phyloP scores from a whole-genome alignment of 2,329 filamentous ascomycete genomes.

The Blastomyces parvus region DNA sequence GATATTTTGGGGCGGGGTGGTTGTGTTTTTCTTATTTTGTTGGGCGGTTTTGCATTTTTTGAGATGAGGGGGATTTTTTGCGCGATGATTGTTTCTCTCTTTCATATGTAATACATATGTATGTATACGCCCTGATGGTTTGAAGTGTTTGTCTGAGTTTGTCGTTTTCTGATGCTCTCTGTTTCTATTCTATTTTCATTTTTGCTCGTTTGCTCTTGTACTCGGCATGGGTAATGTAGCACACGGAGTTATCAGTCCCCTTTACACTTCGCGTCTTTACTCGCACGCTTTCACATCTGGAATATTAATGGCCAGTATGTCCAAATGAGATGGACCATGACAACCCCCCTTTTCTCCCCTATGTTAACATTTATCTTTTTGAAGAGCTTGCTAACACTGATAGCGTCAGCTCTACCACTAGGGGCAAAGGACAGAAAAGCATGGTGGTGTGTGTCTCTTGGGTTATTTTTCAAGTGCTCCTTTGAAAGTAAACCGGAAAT shows the following conservation, averaged over 20 bases:
- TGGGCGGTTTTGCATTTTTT: constrained; percentile 83
- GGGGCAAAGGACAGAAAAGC: too few species aligned
- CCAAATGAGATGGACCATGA: background rate
- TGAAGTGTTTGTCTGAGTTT: background rate
- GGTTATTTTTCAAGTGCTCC: too few species aligned
- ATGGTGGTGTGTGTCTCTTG: too few species aligned
- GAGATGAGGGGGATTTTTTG: constrained; percentile 43
- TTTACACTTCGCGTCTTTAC: background rate
- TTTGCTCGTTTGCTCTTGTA: background rate
- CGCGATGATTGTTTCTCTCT: constrained; percentile 6
- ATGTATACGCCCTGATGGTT: background rate
- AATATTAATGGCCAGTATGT: background rate
- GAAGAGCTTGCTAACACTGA: too few species aligned
- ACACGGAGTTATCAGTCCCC: background rate
- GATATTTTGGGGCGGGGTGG: constrained; percentile 84
- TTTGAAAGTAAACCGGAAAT: too few species aligned
- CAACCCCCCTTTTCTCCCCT: too few species aligned
- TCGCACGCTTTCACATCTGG: background rate
- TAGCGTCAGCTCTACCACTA: too few species aligned
- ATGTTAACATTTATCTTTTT: too few species aligned
- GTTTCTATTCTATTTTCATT: background rate
- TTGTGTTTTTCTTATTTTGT: constrained; percentile 84
- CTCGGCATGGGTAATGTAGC: background rate
- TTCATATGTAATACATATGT: background rate
- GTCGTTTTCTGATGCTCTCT: background rate